Conservation (phyloP, 2,329 filamentous ascomycete genomes). For the Didymellaceae sp. region DNA sequence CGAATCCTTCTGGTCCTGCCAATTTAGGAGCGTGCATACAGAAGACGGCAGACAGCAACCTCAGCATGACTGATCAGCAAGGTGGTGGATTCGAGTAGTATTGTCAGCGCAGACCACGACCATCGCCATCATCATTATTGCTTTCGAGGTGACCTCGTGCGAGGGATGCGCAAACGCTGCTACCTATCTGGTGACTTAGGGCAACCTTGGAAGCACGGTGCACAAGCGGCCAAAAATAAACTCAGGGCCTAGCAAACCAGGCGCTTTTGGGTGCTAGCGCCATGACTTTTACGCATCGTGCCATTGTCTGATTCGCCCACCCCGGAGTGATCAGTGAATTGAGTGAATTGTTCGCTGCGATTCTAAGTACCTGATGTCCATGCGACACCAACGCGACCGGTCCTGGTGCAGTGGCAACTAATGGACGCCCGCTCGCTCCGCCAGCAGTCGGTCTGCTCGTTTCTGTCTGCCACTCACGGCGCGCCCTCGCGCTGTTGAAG, state of each 20-base stretch:
- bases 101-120: conserved; percentile 5
- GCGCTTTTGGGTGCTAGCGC: conserved; percentile 32
- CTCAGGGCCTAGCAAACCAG: conserved; percentile 31
- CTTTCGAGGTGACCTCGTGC: conserved; percentile 11
- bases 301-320: conserved; percentile 13
- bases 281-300: conserved; percentile 31
- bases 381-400: conserved; percentile 11
- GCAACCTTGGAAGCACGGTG: conserved; percentile 22
- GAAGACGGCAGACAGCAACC: conserved; percentile 4
- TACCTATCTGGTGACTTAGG: conserved; percentile 26
- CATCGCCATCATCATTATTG: conserved; percentile 10
- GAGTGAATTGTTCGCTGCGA: conserved; percentile 29
- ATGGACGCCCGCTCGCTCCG: not conserved
- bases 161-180: conserved; percentile 4
- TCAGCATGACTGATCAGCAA: conserved; percentile 14
- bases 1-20: conserved; percentile 17
- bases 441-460: conserved; percentile 8
- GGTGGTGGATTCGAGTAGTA: conserved; percentile 14
- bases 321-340: conserved; percentile 19
- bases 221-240: conserved; percentile 33
- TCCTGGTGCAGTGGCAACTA: conserved; percentile 2
- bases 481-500: conserved; percentile 23
- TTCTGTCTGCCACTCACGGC: conserved; percentile 1
- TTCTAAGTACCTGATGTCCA: conserved; percentile 17
- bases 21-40: conserved; percentile 11